Evolutionary conservation across 768 basidiomycete genomes (phyloP).

Genomic region (Chalciporus sphaerocephalus): DNA sequence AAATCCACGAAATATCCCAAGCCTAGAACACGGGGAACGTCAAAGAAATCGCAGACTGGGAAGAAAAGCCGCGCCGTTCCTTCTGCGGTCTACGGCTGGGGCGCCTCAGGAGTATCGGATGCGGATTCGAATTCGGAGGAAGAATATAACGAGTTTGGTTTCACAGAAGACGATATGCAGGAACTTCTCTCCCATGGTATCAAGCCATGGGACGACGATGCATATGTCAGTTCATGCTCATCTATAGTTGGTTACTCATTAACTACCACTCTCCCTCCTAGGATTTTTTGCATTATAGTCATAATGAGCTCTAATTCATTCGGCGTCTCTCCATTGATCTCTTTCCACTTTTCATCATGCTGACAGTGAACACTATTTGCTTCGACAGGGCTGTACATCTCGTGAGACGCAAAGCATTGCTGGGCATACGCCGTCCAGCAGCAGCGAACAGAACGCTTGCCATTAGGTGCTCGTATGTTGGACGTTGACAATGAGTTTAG

Average conservation of each 20-base stretch:
- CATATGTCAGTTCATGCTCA: constrained; percentile 29
- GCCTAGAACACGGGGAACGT: not conserved
- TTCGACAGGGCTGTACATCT: too few species aligned
- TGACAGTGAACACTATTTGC: too few species aligned
- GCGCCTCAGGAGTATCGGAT: not conserved
- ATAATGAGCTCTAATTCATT: not conserved
- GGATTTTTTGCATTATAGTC: constrained; percentile 17
- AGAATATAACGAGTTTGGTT: constrained; percentile 11
- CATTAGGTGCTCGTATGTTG: too few species aligned
- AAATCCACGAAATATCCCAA: not conserved
- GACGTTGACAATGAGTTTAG: too few species aligned
- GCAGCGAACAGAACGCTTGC: too few species aligned
- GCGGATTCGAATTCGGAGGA: not conserved
- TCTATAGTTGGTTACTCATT: not conserved
- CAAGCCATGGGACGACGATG: constrained; percentile 45
- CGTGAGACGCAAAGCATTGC: too few species aligned
- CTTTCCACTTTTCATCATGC: too few species aligned
- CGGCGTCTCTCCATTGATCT: too few species aligned
- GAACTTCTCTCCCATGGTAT: constrained; percentile 38
- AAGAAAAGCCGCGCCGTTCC: not conserved
- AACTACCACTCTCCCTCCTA: not conserved
- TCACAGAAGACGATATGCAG: constrained; percentile 31
- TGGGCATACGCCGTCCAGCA: too few species aligned
- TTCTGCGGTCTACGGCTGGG: not conserved
- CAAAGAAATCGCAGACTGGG: not conserved